Percentiles rank a stretch among this genome's conserved stretches.
Evolutionary conservation across 1,284 basidiomycete genomes (phyloP).

Genomic region (Irpex rosettiformis): DNA sequence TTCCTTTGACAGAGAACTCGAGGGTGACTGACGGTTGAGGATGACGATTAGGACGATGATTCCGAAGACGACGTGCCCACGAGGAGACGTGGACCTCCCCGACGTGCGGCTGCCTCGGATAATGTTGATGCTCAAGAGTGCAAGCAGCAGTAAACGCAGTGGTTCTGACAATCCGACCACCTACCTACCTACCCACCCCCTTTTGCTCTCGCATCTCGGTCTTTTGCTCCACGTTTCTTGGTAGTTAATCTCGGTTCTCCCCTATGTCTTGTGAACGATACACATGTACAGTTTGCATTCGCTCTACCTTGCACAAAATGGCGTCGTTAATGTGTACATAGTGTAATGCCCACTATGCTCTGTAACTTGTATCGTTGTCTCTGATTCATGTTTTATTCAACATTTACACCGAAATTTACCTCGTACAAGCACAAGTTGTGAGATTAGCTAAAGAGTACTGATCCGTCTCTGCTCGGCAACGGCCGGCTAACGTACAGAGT

Average conservation of each 20-base stretch:
- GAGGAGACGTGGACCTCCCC: slow-evolving; percentile 54
- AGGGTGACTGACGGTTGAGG: slow-evolving; percentile 16
- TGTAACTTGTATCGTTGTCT: not conserved
- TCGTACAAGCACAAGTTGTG: no score
- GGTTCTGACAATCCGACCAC: not conserved
- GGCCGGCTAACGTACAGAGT: not conserved
- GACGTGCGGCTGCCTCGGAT: slow-evolving; percentile 39
- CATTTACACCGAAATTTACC: no score
- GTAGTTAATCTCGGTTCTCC: not conserved
- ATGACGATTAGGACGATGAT: slow-evolving; percentile 49
- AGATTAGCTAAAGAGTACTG: no score
- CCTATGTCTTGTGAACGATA: not conserved
- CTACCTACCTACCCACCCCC: no score
- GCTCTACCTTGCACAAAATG: not conserved
- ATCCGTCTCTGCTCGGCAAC: no score
- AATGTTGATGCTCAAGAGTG: slow-evolving; percentile 76
- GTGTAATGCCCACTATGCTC: not conserved
- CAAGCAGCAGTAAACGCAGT: slow-evolving; percentile 68
- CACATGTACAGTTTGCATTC: not conserved
- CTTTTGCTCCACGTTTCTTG: not conserved
- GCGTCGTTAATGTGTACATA: slow-evolving; percentile 1
- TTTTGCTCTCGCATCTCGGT: not conserved
- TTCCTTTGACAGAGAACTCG: slow-evolving; percentile 10
- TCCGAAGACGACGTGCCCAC: slow-evolving; percentile 56
- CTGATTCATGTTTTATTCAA: no score